phyloP scores from a whole-genome alignment of 768 basidiomycete genomes.

The Boletus rex-veris region DNA sequence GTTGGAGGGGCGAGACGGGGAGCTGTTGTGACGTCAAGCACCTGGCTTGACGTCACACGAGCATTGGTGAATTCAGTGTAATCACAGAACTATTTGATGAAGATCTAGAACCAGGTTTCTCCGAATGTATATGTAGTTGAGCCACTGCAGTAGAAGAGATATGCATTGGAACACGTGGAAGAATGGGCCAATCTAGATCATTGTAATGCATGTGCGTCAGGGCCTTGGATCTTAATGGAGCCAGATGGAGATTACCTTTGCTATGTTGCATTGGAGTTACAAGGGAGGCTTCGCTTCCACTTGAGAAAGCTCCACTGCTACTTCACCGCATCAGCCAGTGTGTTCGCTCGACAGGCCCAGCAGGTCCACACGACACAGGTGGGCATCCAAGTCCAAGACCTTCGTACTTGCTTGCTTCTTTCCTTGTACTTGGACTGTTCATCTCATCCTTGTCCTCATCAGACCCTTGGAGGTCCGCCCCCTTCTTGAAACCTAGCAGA shows the following conservation, averaged over 20 bases:
- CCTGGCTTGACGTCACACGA: conserved; percentile 35
- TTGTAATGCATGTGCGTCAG: neutral
- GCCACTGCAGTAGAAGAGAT: conserved; percentile 46
- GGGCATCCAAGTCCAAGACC: conserved; percentile 69
- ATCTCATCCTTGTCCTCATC: conserved; percentile 64
- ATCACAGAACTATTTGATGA: conserved; percentile 51
- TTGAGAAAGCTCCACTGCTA: conserved; percentile 80
- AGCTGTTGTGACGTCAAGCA: conserved; percentile 21
- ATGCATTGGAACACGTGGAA: conserved; percentile 44
- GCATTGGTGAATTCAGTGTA: conserved; percentile 45
- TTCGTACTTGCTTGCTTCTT: conserved; percentile 49
- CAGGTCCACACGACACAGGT: conserved; percentile 24
- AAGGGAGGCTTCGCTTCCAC: conserved; percentile 62
- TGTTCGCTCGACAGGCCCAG: conserved; percentile 40
- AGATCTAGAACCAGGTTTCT: conserved; percentile 54
- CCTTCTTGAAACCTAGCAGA: conserved; percentile 34
- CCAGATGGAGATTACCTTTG: conserved; percentile 49
- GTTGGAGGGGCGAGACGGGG: conserved; percentile 21
- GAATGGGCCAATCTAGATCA: conserved; percentile 43
- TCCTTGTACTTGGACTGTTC: conserved; percentile 58
- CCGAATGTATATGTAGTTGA: conserved; percentile 34
- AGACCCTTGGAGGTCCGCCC: conserved; percentile 34
- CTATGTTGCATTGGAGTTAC: conserved; percentile 61
- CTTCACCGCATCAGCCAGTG: conserved; percentile 68
- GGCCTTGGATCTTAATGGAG: conserved; percentile 12